Evolutionary conservation across 495 filamentous ascomycete genomes (phyloP).

Genomic region (Usnea hakonensis): DNA sequence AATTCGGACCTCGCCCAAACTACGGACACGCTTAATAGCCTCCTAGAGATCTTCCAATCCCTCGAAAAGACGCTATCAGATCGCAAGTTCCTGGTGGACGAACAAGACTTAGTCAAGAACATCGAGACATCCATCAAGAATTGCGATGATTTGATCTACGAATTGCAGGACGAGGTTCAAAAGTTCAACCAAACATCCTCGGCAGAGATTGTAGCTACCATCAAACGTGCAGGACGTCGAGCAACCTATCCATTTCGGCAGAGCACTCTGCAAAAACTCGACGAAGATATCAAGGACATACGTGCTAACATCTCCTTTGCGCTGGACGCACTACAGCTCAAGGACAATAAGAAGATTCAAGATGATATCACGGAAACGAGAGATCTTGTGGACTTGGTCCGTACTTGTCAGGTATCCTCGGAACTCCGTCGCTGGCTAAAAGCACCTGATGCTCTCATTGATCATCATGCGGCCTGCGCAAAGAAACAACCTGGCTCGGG

Average conservation of each 20-base stretch:
- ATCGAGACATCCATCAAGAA: slow-evolving; percentile 21
- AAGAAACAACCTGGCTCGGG: slow-evolving; percentile 29
- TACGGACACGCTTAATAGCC: slow-evolving; percentile 18
- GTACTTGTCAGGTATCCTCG: slow-evolving; percentile 23
- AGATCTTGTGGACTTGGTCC: slow-evolving; percentile 18
- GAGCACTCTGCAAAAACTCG: slow-evolving; percentile 31
- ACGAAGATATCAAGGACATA: slow-evolving; percentile 30
- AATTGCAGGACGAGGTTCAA: slow-evolving; percentile 27
- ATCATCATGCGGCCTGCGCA: slow-evolving; percentile 26
- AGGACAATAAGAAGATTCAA: slow-evolving; percentile 18
- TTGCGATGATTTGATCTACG: slow-evolving; percentile 28
- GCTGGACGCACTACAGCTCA: slow-evolving; percentile 27
- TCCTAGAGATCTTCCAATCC: slow-evolving; percentile 19
- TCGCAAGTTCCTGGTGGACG: slow-evolving; percentile 21
- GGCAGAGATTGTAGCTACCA: slow-evolving; percentile 10
- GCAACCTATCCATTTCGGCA: slow-evolving; percentile 29
- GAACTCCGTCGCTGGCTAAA: slow-evolving; percentile 28
- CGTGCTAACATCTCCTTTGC: slow-evolving; percentile 27
- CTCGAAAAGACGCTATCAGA: slow-evolving; percentile 20
- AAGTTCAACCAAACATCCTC: slow-evolving; percentile 21
- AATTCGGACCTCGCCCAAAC: slow-evolving; percentile 20
- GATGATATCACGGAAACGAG: slow-evolving; percentile 21
- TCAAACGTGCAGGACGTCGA: slow-evolving; percentile 20
- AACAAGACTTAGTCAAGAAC: slow-evolving; percentile 23
- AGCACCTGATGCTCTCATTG: slow-evolving; percentile 28